A percentile compares a stretch with the other conserved stretches of the same genome.
Evolutionary conservation across 179 eudicot genomes (phyloP).

Genomic region (Pouteria campechiana): DNA sequence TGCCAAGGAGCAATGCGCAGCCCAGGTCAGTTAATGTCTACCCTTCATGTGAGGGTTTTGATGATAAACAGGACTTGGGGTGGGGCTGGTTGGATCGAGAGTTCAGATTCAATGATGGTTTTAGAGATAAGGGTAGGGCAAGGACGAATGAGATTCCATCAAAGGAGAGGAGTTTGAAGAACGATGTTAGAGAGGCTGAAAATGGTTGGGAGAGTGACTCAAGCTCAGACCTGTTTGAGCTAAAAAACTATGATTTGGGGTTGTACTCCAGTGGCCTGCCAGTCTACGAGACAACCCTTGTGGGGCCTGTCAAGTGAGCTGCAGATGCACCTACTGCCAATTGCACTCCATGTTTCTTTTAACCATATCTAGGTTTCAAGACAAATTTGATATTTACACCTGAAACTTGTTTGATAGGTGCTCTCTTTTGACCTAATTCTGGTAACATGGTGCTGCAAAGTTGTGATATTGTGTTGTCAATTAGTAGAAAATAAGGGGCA

Average conservation of each 20-base stretch:
- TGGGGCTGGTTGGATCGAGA: conserved; percentile 22
- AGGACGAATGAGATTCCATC: conserved; percentile 4
- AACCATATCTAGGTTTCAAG: no score
- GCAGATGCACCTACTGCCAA: conserved; percentile 14
- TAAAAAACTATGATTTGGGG: conserved; percentile 51
- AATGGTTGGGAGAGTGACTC: conserved; percentile 80
- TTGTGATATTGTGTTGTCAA: no score
- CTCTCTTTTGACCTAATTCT: no score
- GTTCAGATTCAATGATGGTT: conserved; percentile 9
- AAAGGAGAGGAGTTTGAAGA: conserved; percentile 14
- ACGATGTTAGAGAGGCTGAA: conserved; percentile 20
- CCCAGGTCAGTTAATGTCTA: not conserved
- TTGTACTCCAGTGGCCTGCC: conserved; percentile 67
- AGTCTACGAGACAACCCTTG: conserved; percentile 73
- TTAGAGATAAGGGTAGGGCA: conserved; percentile 1
- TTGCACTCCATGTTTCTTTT: no score
- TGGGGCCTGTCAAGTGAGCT: conserved; percentile 59
- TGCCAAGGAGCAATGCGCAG: conserved; percentile 14
- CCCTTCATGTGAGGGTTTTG: not conserved
- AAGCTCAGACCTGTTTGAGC: conserved; percentile 89
- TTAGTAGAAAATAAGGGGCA: no score
- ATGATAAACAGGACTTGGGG: not conserved
- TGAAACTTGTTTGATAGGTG: no score
- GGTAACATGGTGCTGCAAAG: no score
- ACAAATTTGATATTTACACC: no score